A percentile compares a stretch with the other conserved stretches of the same genome.
phyloP scores from a whole-genome alignment of 2,329 filamentous ascomycete genomes.

The Aspergillus ochraceus region DNA sequence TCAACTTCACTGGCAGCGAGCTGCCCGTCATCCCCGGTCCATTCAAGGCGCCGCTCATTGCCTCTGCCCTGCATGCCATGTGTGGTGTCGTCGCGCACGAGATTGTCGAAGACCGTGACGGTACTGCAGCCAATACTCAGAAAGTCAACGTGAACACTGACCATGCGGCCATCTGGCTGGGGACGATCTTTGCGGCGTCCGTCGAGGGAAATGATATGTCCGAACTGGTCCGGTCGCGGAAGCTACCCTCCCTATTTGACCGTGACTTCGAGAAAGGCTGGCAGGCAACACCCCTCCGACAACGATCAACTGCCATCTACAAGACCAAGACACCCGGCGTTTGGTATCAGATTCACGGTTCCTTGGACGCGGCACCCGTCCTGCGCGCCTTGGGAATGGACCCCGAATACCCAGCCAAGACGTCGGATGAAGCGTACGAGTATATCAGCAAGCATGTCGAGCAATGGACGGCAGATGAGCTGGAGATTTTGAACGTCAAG shows the following conservation, averaged over 20 bases:
- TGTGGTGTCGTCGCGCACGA: neutral
- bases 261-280: neutral
- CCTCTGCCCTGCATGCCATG: neutral
- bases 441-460: neutral
- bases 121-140: neutral
- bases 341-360: neutral
- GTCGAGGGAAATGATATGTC: neutral
- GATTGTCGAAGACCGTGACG: neutral
- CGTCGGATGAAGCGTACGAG: neutral
- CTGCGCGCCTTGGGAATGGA: neutral
- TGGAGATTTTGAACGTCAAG: neutral
- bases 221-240: neutral
- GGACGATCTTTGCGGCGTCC: neutral
- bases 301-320: neutral
- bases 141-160: neutral
- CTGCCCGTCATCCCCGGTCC: neutral
- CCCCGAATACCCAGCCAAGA: neutral
- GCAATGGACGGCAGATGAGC: neutral
- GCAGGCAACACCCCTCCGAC: neutral
- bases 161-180: neutral
- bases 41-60: neutral
- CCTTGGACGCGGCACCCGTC: neutral
- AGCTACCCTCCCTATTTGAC: neutral
- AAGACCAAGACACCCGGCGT: neutral
- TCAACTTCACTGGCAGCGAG: neutral